Evolutionary conservation across 208 protist species (phyloP), one percentile per base, ranked within the genome.

Genomic region (Leishmania arabica): DNA sequence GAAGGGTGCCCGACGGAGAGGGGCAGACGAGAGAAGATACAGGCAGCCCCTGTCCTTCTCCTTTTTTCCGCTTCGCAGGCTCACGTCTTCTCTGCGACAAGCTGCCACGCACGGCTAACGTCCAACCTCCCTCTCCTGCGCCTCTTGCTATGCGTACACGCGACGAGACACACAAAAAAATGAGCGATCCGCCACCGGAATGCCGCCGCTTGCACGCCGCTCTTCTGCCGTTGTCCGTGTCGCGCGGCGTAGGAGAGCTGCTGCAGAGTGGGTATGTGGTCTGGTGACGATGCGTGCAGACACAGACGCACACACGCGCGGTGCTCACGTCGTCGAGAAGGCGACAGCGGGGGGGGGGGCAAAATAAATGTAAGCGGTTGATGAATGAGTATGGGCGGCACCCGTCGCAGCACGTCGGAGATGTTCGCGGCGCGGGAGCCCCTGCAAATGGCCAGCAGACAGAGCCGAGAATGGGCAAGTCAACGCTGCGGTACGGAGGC

Each of bases 311-410:
- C 58, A n/a, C 45, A 13, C 45, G 8, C 17, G 51, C 51, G 51
- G n/a, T 19, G 19, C n/a, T 66, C 60, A 40, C n/a, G 60, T 66
- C n/a, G 60, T 66, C 60, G n/a, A 66, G 60, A 66, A n/a, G n/a
- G n/a, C 60, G 31, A 37, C 19, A 24, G 58, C 58, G 24, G 4
- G 3, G 3, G 9, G 7, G 58, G 58, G 4, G 3, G 0, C 0
- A 66, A 37, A 31, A 8, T 11, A 37, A 21, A 37, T 13, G n/a
- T 15, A 21, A 3, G 2, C 5, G 3, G 60, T 24, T 37, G n/a
- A 37, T 19, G n/a, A 37, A 19, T 24, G 13, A 37, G n/a, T 66
- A 31, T 5, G 17, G 56, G 56, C 24, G 8, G 56, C 2, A 13
- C 27, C 56, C 24, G 56, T 62, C 17, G 51, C 51, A 54, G 51